Percentiles rank a stretch among this genome's conserved stretches.
These are phyloP conservation scores for Hanseniaspora nectarophila DNA, from an alignment of 805 yeast genomes.

Conservation along the genomic window DNA sequence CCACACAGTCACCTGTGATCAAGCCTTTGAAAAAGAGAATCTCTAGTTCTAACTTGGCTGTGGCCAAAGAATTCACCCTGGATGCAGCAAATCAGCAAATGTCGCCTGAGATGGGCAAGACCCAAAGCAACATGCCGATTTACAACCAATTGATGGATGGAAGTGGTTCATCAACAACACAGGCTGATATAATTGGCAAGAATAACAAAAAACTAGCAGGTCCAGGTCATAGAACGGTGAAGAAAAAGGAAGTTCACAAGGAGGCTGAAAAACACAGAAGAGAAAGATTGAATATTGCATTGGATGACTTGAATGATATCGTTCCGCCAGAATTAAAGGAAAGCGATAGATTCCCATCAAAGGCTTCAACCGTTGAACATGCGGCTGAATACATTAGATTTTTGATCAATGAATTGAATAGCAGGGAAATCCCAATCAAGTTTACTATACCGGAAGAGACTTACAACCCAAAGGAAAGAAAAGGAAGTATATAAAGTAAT, in stretches of 20 bases:
- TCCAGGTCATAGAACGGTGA: background rate
- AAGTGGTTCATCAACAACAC: background rate
- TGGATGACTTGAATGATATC: slow-evolving; percentile 56
- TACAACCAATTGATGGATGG: background rate
- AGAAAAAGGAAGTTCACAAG: slow-evolving; percentile 47
- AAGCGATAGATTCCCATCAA: slow-evolving; percentile 57
- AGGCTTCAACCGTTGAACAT: slow-evolving; percentile 89
- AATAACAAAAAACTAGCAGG: background rate
- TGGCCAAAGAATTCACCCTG: background rate
- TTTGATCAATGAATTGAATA: slow-evolving; percentile 23
- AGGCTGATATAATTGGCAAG: background rate
- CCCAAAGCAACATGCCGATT: background rate
- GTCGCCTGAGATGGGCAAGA: background rate
- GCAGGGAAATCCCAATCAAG: background rate
- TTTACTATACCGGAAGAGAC: slow-evolving; percentile 6
- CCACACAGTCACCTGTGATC: slow-evolving; percentile 14
- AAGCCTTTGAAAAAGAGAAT: slow-evolving; percentile 11
- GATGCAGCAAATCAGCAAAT: background rate
- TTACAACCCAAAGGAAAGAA: background rate
- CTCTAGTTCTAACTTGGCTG: background rate
- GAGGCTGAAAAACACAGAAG: slow-evolving; percentile 94
- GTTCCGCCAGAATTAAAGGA: slow-evolving; percentile 52
- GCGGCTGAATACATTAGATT: slow-evolving; percentile 59
- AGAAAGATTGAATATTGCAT: slow-evolving; percentile 80
- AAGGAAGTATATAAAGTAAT: background rate